Evolutionary conservation across 2,329 filamentous ascomycete genomes (phyloP).

Genomic region (Pseudogymnoascus sp.): DNA sequence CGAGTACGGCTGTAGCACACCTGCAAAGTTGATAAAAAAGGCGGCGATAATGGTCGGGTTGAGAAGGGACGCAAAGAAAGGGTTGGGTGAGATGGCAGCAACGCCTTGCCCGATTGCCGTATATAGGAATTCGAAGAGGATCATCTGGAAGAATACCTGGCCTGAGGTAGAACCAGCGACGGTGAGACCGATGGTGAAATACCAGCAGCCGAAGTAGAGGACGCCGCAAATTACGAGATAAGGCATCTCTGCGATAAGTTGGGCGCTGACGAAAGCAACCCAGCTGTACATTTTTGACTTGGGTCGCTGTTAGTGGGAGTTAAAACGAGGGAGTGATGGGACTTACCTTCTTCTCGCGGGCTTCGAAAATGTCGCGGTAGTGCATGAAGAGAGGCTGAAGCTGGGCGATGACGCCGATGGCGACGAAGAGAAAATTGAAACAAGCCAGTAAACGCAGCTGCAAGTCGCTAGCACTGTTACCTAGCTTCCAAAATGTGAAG

Average conservation of each 20-base stretch:
- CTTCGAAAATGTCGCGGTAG: conserved; percentile 50
- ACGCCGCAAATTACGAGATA: conserved; percentile 38
- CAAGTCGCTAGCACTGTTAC: conserved; percentile 41
- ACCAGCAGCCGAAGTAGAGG: conserved; percentile 46
- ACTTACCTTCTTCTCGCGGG: conserved; percentile 34
- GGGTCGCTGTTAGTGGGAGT: conserved; percentile 28
- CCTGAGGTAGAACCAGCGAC: conserved; percentile 35
- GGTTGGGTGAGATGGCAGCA: conserved; percentile 54
- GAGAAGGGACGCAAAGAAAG: conserved; percentile 49
- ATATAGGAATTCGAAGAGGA: conserved; percentile 56
- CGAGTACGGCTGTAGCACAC: conserved; percentile 61
- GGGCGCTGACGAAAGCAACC: conserved; percentile 49
- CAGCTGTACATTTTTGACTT: conserved; percentile 56
- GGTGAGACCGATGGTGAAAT: conserved; percentile 44
- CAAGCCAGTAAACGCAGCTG: conserved; percentile 51
- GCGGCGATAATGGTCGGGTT: conserved; percentile 52
- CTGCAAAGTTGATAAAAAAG: conserved; percentile 62
- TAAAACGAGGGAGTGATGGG: not conserved
- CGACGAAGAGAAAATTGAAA: conserved; percentile 58
- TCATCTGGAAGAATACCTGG: conserved; percentile 45
- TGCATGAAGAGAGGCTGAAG: conserved; percentile 52
- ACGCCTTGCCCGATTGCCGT: conserved; percentile 55
- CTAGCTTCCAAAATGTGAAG: conserved; percentile 55
- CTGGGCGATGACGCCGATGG: conserved; percentile 50
- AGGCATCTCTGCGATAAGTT: conserved; percentile 41